A percentile compares a stretch with the other conserved stretches of the same genome.
phyloP scores from a whole-genome alignment of 2,329 filamentous ascomycete species.

The Podosphaera fusca region DNA sequence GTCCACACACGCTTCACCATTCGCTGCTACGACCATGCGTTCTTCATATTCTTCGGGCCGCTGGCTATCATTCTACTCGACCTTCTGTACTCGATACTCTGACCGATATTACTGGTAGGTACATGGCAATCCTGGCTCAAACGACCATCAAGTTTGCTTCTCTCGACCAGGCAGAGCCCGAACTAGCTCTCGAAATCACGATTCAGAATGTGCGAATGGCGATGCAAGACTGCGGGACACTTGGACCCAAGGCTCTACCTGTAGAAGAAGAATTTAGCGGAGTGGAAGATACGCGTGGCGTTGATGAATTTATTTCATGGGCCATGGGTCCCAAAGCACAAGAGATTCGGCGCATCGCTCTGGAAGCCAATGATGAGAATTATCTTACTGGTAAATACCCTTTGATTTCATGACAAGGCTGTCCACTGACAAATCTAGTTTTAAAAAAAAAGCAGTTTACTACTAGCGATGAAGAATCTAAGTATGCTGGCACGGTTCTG shows the following conservation, averaged over 20 bases:
- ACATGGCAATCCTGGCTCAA: slow-evolving; percentile 52
- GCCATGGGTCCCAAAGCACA: slow-evolving; percentile 48
- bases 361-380: slow-evolving; percentile 46
- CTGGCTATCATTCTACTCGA: slow-evolving; percentile 66
- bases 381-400: slow-evolving; percentile 35
- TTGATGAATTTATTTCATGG: slow-evolving; percentile 63
- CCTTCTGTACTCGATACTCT: slow-evolving; percentile 61
- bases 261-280: slow-evolving; percentile 40
- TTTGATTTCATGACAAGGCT: background rate
- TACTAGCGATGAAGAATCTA: slow-evolving; percentile 66
- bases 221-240: slow-evolving; percentile 54
- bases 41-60: slow-evolving; percentile 75
- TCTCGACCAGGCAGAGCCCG: slow-evolving; percentile 34
- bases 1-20: slow-evolving; percentile 35
- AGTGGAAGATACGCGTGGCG: slow-evolving; percentile 55
- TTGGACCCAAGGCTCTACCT: slow-evolving; percentile 43
- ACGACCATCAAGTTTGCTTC: slow-evolving; percentile 48
- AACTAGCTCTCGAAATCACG: slow-evolving; percentile 34
- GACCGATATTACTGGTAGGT: slow-evolving; percentile 67
- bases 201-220: slow-evolving; percentile 70
- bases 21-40: slow-evolving; percentile 68
- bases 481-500: slow-evolving; percentile 66
- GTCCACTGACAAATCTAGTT: slow-evolving; percentile 22
- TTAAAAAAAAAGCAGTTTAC: slow-evolving; percentile 87
- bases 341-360: slow-evolving; percentile 63